phyloP scores from a whole-genome alignment of 805 yeast species.

The Yarrowia sp. region DNA sequence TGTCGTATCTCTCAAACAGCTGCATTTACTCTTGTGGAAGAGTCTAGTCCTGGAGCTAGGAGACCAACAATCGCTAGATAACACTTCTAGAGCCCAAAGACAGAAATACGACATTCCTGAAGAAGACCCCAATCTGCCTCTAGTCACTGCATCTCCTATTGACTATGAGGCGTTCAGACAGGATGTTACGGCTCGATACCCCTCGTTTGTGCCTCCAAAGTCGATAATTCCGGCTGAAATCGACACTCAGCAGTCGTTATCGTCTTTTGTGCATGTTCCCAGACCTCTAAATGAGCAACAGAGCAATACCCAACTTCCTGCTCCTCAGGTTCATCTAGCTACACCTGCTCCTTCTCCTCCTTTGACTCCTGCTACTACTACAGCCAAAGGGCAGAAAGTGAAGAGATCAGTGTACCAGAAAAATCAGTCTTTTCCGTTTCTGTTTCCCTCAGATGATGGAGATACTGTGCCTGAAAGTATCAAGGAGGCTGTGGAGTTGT shows the following conservation, averaged over 20 bases:
- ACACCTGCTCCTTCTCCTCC: conserved; percentile 90
- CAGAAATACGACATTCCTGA: conserved; percentile 43
- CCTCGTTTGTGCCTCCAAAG: conserved; percentile 58
- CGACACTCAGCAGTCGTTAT: conserved; percentile 53
- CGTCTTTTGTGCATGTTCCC: conserved; percentile 60
- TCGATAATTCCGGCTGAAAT: conserved; percentile 47
- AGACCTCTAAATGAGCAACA: conserved; percentile 49
- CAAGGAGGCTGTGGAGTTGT: conserved; percentile 71
- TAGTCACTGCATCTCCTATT: conserved; percentile 65
- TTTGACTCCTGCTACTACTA: conserved; percentile 45
- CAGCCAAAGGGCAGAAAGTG: conserved; percentile 35
- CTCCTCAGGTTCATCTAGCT: conserved; percentile 66
- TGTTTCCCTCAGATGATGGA: conserved; percentile 53
- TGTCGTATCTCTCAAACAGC: conserved; percentile 49
- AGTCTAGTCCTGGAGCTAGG: conserved; percentile 43
- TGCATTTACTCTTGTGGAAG: conserved; percentile 47
- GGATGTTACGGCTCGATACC: conserved; percentile 71
- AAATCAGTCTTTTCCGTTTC: conserved; percentile 63
- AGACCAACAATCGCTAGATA: conserved; percentile 42
- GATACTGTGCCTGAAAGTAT: conserved; percentile 67
- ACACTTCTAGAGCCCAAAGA: conserved; percentile 50
- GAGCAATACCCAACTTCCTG: conserved; percentile 48
- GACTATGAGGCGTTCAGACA: conserved; percentile 80
- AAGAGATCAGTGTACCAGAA: conserved; percentile 52
- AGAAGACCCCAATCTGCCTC: conserved; percentile 31